Percentiles rank a stretch among this genome's conserved stretches.
phyloP scores from a whole-genome alignment of 768 basidiomycete species.

The Myochromella boudieri region DNA sequence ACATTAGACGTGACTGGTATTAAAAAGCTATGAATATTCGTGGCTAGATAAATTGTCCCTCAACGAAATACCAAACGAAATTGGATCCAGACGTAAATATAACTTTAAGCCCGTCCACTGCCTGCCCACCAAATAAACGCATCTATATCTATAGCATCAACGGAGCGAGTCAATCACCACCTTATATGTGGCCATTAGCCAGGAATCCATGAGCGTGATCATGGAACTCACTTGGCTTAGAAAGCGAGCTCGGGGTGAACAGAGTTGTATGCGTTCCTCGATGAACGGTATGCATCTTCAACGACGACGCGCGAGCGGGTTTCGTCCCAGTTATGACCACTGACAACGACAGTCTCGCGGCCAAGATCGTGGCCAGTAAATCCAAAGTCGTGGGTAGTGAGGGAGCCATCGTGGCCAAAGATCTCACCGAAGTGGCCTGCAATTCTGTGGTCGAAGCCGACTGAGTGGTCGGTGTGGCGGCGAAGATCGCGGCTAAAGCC shows the following conservation, averaged over 20 bases:
- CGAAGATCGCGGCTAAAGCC: constrained; percentile 41
- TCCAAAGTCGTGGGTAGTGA: constrained; percentile 37
- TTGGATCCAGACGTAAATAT: constrained; percentile 6
- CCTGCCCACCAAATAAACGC: constrained; percentile 6
- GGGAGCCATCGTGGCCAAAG: constrained; percentile 33
- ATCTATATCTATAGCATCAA: constrained; percentile 4
- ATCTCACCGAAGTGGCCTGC: constrained; percentile 32
- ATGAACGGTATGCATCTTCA: constrained; percentile 31
- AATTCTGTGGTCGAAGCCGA: constrained; percentile 40
- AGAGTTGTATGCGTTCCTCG: constrained; percentile 23
- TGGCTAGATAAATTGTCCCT: constrained; percentile 13
- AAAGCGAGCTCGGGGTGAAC: constrained; percentile 14
- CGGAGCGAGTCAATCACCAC: neutral
- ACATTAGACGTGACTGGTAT: no score
- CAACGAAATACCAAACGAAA: constrained; percentile 11
- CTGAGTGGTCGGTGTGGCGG: constrained; percentile 35
- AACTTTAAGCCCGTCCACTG: constrained; percentile 6
- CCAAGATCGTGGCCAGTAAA: constrained; percentile 42
- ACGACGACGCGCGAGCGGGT: constrained; percentile 25
- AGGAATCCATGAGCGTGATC: no score
- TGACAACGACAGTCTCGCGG: constrained; percentile 32
- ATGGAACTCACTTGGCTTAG: constrained; percentile 4
- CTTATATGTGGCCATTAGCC: neutral
- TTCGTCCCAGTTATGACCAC: constrained; percentile 42
- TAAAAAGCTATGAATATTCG: no score